Conservation (phyloP, 1,284 basidiomycete genomes). For the Rhizoctonia solani region DNA sequence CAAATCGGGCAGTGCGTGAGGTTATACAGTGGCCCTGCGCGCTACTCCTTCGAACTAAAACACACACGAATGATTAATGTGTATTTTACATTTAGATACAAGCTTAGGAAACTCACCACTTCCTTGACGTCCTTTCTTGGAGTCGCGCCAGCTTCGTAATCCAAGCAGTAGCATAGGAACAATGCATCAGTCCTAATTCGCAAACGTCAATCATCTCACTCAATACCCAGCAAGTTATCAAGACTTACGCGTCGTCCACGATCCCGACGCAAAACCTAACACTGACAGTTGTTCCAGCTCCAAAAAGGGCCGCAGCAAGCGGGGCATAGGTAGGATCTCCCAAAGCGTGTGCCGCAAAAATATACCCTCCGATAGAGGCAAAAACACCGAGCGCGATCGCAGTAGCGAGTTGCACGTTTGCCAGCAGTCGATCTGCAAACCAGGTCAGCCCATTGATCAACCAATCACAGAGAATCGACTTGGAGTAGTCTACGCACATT, state of each 20-base stretch:
- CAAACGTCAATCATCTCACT: background rate
- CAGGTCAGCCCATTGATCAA: conserved; percentile 6
- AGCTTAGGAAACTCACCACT: conserved; percentile 56
- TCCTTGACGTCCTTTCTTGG: conserved; percentile 70
- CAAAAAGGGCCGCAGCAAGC: conserved; percentile 75
- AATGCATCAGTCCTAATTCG: conserved; percentile 69
- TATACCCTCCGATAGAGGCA: conserved; percentile 79
- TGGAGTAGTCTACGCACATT: conserved; percentile 14
- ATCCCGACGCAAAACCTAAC: conserved; percentile 82
- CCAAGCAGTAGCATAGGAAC: conserved; percentile 88
- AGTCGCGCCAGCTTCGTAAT: conserved; percentile 68
- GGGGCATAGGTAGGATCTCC: conserved; percentile 77
- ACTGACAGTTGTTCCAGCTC: conserved; percentile 78
- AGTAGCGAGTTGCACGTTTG: conserved; percentile 61
- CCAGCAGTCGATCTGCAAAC: conserved; percentile 61
- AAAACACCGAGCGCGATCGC: conserved; percentile 78
- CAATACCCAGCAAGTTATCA: background rate
- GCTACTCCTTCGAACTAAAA: conserved; percentile 16
- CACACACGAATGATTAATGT: background rate
- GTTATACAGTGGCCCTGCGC: background rate
- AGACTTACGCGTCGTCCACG: conserved; percentile 75
- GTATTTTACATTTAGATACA: background rate
- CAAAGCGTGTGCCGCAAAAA: conserved; percentile 86
- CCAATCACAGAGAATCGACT: background rate
- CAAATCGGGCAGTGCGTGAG: no score